Evolutionary conservation across 306 rosid genomes (phyloP).

Genomic region (Arachis hypogaea): DNA sequence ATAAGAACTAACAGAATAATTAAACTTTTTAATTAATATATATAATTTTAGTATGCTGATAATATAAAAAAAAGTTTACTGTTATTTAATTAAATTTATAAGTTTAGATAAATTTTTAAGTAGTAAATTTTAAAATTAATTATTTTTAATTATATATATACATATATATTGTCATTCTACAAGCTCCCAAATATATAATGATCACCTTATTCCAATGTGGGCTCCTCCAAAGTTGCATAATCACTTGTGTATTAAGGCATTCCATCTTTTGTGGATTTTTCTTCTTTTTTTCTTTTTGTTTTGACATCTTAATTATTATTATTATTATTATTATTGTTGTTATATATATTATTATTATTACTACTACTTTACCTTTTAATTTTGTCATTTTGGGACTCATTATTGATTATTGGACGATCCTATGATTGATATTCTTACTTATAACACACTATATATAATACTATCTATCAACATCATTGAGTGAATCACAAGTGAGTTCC

Average conservation of each 20-base stretch:
- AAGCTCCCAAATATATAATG: slow-evolving; percentile 35
- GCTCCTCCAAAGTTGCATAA: slow-evolving; percentile 41
- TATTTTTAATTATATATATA: neutral
- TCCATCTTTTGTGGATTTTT: slow-evolving; percentile 24
- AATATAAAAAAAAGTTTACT: too few relatives aligned
- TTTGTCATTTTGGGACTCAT: slow-evolving; percentile 10
- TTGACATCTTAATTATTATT: too few relatives aligned
- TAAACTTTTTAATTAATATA: too few relatives aligned
- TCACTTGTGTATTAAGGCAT: slow-evolving; percentile 49
- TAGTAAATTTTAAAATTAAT: too few relatives aligned
- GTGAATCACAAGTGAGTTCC: slow-evolving; percentile 45
- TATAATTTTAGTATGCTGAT: too few relatives aligned
- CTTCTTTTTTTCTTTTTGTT: slow-evolving; percentile 9
- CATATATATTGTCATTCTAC: slow-evolving; percentile 16
- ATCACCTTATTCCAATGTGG: slow-evolving; percentile 35
- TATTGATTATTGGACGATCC: slow-evolving; percentile 25
- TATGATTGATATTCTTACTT: slow-evolving; percentile 36
- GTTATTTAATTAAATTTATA: too few relatives aligned
- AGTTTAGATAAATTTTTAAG: too few relatives aligned
- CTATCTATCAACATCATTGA: slow-evolving; percentile 30
- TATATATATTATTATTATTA: too few relatives aligned
- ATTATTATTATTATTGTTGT: too few relatives aligned
- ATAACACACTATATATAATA: slow-evolving; percentile 5
- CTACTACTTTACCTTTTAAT: neutral
- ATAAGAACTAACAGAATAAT: too few relatives aligned